phyloP scores from a whole-genome alignment of 2,329 filamentous ascomycete species.

The Arachnopeziza araneosa region DNA sequence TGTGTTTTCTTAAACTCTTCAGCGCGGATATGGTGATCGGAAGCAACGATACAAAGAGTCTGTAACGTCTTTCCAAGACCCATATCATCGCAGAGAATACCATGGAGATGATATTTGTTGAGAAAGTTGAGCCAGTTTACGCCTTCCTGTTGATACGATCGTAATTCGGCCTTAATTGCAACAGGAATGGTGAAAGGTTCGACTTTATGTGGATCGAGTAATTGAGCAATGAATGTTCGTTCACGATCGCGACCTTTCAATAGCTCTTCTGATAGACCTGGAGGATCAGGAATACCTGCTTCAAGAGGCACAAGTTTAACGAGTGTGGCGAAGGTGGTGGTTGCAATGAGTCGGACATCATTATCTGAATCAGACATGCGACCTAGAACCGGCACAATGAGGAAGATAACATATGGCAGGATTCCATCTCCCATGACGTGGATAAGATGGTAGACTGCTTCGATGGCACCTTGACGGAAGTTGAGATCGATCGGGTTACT shows the following conservation, averaged over 20 bases:
- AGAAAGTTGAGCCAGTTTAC: constrained; percentile 99
- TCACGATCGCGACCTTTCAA: constrained; percentile 89
- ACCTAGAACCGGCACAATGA: constrained; percentile 93
- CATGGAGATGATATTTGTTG: constrained; percentile 95
- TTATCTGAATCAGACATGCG: constrained; percentile 98
- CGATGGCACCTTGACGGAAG: constrained; percentile 87
- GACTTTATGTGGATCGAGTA: constrained; percentile 94
- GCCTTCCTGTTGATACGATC: constrained; percentile 96
- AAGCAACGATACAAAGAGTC: constrained; percentile 95
- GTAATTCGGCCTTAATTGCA: constrained; percentile 91
- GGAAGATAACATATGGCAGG: constrained; percentile 95
- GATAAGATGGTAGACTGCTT: constrained; percentile 94
- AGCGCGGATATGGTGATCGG: constrained; percentile 88
- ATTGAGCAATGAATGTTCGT: constrained; percentile 92
- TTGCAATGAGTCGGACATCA: constrained; percentile 88
- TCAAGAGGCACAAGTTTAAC: constrained; percentile 97
- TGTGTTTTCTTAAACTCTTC: constrained; percentile 84
- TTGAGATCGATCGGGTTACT: constrained; percentile 84
- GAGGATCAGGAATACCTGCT: constrained; percentile 93
- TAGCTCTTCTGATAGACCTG: constrained; percentile 82
- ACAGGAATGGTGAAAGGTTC: constrained; percentile 92
- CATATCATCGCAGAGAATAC: constrained; percentile 99
- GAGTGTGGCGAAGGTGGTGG: constrained; percentile 92
- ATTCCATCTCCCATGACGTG: constrained; percentile 97
- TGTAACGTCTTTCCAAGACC: constrained; percentile 96